Evolutionary conservation across 768 basidiomycete species (phyloP), one percentile per base, ranked within the genome.

Genomic region (Cubamyces lactineus): DNA sequence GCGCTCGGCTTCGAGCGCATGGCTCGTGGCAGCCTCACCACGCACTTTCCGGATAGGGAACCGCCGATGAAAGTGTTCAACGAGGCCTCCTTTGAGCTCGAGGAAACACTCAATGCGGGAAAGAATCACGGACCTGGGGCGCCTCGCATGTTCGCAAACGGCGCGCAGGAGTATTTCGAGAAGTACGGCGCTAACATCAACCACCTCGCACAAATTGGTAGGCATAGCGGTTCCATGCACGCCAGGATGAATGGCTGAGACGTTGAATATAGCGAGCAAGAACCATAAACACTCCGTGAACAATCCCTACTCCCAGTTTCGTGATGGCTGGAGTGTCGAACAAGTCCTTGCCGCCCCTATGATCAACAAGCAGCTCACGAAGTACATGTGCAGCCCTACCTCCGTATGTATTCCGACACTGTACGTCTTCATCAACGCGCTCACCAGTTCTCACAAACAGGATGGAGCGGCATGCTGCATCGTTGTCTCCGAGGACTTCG

Each of bases 1-100:
- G 92, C 93, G 0, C 84, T 94, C 1, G 92, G 93, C 12, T 94
- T 94, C 66, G 93, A 94, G 73, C 87, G 89, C 39, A 93, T 93
- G 89, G 79, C 82, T 19, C 86, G 86, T 4, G 91, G 91, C 30
- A 87, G 86, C 68, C 76, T 92, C 7, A 84, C 85, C 7, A 84
- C 83, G 13, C 82, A 86, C 69, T 92, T 84, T 66, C 82, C 84
- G 0, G 83, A 82, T 65, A 75, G 81, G 28, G 57, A 67, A 12
- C 72, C 81, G 5, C 88, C 91, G 0, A 81, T 78, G 2, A 26
- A 63, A 2, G 69, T 87, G 1, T 78, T 88, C 59, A 61, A 77
- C 53, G 57, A 71, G n/a, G 79, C 78, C 17, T 78, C 77, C 0
- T 50, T 63, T 1, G 84, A 84, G 57, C 69, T 87, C 3, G 88